A percentile compares a stretch with the other conserved stretches of the same genome.
Conservation (phyloP, 352 stramenopile species). For the Phytophthora fragariae region DNA sequence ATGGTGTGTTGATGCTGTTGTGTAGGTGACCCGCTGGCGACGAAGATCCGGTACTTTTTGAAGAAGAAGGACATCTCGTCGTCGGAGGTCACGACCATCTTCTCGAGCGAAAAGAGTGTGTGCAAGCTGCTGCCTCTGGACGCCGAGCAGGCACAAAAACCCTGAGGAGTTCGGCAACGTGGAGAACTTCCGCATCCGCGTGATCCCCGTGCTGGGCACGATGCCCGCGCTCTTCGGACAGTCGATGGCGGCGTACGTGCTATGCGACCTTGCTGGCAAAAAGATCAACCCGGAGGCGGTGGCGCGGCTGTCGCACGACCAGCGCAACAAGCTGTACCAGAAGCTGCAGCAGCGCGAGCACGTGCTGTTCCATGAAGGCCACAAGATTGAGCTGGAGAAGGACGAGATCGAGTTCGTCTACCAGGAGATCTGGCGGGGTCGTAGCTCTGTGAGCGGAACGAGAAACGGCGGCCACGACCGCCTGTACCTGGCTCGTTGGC, state of each 20-base stretch:
- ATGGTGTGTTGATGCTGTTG: neutral
- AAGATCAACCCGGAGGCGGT: constrained; percentile 85
- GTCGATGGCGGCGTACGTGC: constrained; percentile 94
- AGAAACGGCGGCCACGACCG: constrained; percentile 81
- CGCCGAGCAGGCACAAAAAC: constrained; percentile 86
- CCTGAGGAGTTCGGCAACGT: constrained; percentile 96
- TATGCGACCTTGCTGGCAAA: constrained; percentile 94
- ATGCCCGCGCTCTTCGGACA: constrained; percentile 98
- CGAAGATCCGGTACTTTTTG: constrained; percentile 95
- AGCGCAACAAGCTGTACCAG: constrained; percentile 89
- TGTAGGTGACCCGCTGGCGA: constrained; percentile 93
- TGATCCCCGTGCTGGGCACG: constrained; percentile 95
- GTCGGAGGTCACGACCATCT: constrained; percentile 87
- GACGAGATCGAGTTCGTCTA: constrained; percentile 91
- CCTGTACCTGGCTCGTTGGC: constrained; percentile 89
- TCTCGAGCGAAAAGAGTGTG: constrained; percentile 97
- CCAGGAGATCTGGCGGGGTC: constrained; percentile 85
- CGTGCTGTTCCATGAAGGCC: constrained; percentile 58
- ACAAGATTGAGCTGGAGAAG: constrained; percentile 77
- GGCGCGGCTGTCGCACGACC: constrained; percentile 77
- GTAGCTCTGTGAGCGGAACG: constrained; percentile 73
- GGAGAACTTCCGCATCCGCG: constrained; percentile 96
- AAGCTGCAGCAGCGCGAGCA: constrained; percentile 84
- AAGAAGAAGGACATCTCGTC: constrained; percentile 83
- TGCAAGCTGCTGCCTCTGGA: constrained; percentile 96